These are phyloP conservation scores for Marasmius sp. DNA, from an alignment of 1,284 basidiomycete genomes.

Conservation along the genomic window DNA sequence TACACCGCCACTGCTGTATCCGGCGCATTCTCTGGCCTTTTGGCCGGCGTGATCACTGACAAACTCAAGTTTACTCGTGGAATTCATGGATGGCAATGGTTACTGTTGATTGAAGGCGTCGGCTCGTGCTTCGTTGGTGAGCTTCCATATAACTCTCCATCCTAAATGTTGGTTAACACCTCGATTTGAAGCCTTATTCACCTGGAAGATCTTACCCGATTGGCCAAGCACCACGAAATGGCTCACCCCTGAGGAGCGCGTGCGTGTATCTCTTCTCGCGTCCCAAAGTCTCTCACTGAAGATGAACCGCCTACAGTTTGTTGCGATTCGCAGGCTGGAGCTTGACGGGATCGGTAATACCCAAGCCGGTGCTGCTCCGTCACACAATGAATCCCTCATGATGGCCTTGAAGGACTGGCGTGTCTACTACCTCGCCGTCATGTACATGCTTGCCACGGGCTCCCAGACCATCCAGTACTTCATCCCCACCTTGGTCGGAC, in stretches of 20 bases:
- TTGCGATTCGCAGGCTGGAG: conserved; percentile 38
- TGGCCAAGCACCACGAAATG: conserved; percentile 38
- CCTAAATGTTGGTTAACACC: neutral
- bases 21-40: conserved; percentile 38
- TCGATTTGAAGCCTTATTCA: conserved; percentile 9
- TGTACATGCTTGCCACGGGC: conserved; percentile 36
- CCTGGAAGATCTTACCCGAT: conserved; percentile 32
- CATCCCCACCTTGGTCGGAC: conserved; percentile 35
- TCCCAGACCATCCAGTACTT: conserved; percentile 46
- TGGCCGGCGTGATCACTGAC: conserved; percentile 37
- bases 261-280: neutral
- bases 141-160: neutral
- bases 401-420: conserved; percentile 33
- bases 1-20: conserved; percentile 44
- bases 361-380: conserved; percentile 16
- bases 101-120: conserved; percentile 31
- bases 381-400: conserved; percentile 35
- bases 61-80: conserved; percentile 39
- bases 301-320: conserved; percentile 14
- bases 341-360: conserved; percentile 34
- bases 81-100: conserved; percentile 38
- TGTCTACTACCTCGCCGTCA: conserved; percentile 31
- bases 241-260: conserved; percentile 35
- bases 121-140: conserved; percentile 10
- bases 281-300: neutral